Evolutionary conservation across 352 stramenopile genomes (phyloP), one percentile per base, ranked within the genome.

Genomic region (Globisporangium emineosum): DNA sequence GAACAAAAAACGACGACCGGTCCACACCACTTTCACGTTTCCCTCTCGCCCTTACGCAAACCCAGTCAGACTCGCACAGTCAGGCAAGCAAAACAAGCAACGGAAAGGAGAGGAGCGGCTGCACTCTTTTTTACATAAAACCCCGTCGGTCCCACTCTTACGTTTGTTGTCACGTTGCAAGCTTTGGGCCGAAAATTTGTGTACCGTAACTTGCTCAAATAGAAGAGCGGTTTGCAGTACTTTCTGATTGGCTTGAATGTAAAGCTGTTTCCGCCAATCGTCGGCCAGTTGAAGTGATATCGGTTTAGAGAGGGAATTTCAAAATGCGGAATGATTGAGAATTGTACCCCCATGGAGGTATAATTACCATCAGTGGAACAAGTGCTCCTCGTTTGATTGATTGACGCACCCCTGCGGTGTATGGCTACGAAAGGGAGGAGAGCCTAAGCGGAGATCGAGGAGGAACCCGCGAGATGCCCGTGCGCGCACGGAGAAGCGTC

Each of bases 391-490:
- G 19, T 5, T 50, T 27, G 37, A 43, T 21, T 50, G 42, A 27
- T 25, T 37, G 27, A 37, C 27, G 32, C 50, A 0, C 13, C 17
- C 4, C 13, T 23, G 27, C 15, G 27, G 25, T 56, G 50, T 33
- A 55, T 55, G 49, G 50, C 50, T 40, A 56, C 25, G 27, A 17
- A 15, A n/a, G 25, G 15, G 50, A 40, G 25, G 27, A 15, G 6
- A 50, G 42, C 42, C 37, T 43, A 5, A 40, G 10, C 49, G 17
- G 25, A 37, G 50, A 56, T 23, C 27, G 49, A 54, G 2, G 9
- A 54, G 23, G 0, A 55, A 55, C 49, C 23, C 49, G 50, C 13
- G 37, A 40, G n/a, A 64, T 64, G 59, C 59, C 33, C 6, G 21
- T 32, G 21, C 59, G 47, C 23, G 30, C 12, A 30, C 59, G 59